Evolutionary conservation across 306 rosid genomes (phyloP), one percentile per base, ranked within the genome.

Genomic region (Ochetophila trinervis): DNA sequence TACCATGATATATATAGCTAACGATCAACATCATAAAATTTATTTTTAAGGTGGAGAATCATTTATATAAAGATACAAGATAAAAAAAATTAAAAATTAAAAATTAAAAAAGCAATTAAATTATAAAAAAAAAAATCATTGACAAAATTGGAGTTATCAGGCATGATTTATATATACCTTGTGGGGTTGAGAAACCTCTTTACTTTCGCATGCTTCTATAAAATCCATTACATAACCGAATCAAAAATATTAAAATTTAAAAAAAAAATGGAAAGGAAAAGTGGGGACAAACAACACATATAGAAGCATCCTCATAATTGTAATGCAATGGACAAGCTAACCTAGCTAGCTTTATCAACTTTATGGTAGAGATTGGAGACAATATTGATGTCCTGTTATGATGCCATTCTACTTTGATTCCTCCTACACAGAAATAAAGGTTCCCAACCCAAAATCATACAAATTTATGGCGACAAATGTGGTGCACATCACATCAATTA

Each of bases 401-500:
- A 49, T 68, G 82, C 64, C 79, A 50, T 72, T 76, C 36, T 76
- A 67, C 81, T 57, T 83, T 74, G 84, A 76, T 72, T 81, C 88
- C 84, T 63, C 73, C 8, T 57, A 82, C 91, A 81, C 95, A 70
- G 89, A 85, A 88, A 79, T 79, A 71, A 83, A 77, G 81, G 76
- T 67, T n/a, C 69, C 76, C 45, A 69, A 68, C 54, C 50, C 37
- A 58, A n/a, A 56, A 64, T 63, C 49, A 77, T 63, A 72, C 72
- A 65, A 21, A 17, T 44, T 22, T 1, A 42, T 36, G 27, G 69
- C 68, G 37, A 14, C 6, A 45, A 40, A 56, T 27, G 50, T 20
- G 24, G 67, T 63, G 60, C 42, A 23, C 20, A 62, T 67, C 44
- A 68, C 32, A 63, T 53, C 64, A 20, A 44, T 9, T 63, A 40